Evolutionary conservation across 202 grass and related monocot species (phyloP).

Genomic region (Eragrostis tef): DNA sequence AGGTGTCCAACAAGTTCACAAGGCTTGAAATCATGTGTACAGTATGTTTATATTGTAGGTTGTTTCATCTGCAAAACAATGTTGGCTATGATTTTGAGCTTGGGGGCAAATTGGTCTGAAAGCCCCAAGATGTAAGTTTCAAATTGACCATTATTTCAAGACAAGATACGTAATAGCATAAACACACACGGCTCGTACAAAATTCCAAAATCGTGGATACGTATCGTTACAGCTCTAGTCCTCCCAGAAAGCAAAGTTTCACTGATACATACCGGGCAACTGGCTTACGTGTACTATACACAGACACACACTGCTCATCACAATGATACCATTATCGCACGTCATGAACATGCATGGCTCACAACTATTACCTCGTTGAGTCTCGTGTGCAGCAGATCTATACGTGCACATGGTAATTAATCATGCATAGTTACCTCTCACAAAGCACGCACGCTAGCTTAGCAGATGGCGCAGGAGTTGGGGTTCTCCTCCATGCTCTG

Average conservation of each 20-base stretch:
- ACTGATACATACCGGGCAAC: neutral
- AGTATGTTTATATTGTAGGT: neutral
- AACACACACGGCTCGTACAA: neutral
- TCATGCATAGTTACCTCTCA: neutral
- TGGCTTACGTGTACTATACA: neutral
- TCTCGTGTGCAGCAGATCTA: too few relatives aligned
- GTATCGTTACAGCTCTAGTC: slow-evolving; percentile 34
- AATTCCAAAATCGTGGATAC: slow-evolving; percentile 19
- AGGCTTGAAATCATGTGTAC: neutral
- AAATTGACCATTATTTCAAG: neutral
- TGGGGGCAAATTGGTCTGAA: neutral
- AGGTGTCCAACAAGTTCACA: too few relatives aligned
- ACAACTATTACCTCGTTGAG: neutral
- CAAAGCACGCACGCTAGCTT: neutral
- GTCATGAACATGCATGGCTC: neutral
- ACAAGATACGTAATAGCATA: too few relatives aligned
- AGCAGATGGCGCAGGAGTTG: slow-evolving; percentile 78
- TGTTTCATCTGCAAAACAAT: neutral
- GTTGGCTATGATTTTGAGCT: neutral
- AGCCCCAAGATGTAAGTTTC: neutral
- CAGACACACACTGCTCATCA: neutral
- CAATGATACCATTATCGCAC: neutral
- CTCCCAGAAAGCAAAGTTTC: slow-evolving; percentile 21
- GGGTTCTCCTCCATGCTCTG: slow-evolving; percentile 83
- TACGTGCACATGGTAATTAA: neutral